Base-by-base conservation (phyloP, 768 basidiomycete species). In the Podaxis sp. region DNA sequence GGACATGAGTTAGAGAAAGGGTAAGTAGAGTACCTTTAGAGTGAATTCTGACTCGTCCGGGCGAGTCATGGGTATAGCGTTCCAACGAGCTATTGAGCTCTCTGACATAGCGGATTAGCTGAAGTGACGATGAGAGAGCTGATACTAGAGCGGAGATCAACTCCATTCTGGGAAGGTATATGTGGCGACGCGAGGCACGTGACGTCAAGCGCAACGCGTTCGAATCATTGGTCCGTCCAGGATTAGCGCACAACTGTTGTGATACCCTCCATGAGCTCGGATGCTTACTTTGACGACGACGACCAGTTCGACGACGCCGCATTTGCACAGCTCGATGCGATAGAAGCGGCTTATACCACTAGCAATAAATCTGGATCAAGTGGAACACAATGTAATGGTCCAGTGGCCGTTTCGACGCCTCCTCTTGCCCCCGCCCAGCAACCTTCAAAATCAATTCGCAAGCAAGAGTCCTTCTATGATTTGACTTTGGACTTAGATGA, bases 21-120 rank as follows among this genome's bases (percentile, higher is more conserved):
- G 76, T 75, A 75, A 76, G 78, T 74, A 77, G 85, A 85, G 83
- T 91, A 91, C 89, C 91, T 92, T 91, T 73, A 80, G 71, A 56
- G 67, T 70, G 55, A 59, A 41, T 37, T 61, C 27, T 54, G 66
- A 51, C 38, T 71, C 70, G 64, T 70, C 64, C 59, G 67, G 38
- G 63, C 74, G 67, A 78, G 80, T 64, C 61, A 76, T 66, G 43
- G 88, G 82, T 37, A 90, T 88, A 12, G 87, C 84, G 64, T 90
- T 90, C 89, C 90, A 91, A 49, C 87, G 80, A 33, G 87, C 85
- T 65, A 91, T 79, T 13, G 82, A 81, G 65, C 82, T 78, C 57
- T 79, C 80, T 27, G 90, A 90, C 90, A 91, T 91, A 55, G 33
- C 33, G 33, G 33, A 8, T 64, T 36, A 46, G 36, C 24, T 25